Evolutionary conservation across 1,139 yeast genomes (phyloP), one percentile per base, ranked within the genome.

Genomic region (Arxiozyma slooffiae): DNA sequence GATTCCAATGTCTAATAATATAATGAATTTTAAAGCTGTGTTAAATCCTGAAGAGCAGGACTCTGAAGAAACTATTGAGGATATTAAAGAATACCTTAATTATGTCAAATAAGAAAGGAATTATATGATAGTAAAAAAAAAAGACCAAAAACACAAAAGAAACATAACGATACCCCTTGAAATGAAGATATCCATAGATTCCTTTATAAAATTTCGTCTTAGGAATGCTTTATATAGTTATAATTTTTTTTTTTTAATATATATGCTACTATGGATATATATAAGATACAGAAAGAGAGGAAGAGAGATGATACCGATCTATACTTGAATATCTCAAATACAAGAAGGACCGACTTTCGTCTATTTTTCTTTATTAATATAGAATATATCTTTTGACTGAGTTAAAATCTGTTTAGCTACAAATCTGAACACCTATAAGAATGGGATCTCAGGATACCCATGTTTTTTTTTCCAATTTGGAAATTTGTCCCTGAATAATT

Each of bases 371-470:
- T 80, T 76, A 48, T 84, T 81, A 48, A 89, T 76, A 65, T 80
- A 89, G 52, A 77, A 69, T 55, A 80, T 78, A 54, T 89, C 96
- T 60, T 79, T 79, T 24, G 81, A 72, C 47, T 67, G 72, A 50
- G 82, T 80, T 55, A 86, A 90, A 21, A 87, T 79, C 68, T 88
- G 96, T 67, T 87, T 88, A 22, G 95, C 81, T 46, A 88, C 85
- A 50, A n/a, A 90, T 85, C 67, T 88, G 87, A 1, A 88, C 96
- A 2, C 97, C 97, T 54, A n/a, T n/a, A 90, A 71, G 63, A 90
- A 87, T 17, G 77, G 68, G 54, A 82, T 80, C 58, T 87, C 92
- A 55, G 85, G 82, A 79, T 85, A 84, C 2, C 87, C 88, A 44
- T 80, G 78, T 59, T 82, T 82, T 68, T 90, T 90, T 30, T 30